phyloP scores from a whole-genome alignment of 139 green algal genomes.

The Auxenochlorella pyrenoidosa region DNA sequence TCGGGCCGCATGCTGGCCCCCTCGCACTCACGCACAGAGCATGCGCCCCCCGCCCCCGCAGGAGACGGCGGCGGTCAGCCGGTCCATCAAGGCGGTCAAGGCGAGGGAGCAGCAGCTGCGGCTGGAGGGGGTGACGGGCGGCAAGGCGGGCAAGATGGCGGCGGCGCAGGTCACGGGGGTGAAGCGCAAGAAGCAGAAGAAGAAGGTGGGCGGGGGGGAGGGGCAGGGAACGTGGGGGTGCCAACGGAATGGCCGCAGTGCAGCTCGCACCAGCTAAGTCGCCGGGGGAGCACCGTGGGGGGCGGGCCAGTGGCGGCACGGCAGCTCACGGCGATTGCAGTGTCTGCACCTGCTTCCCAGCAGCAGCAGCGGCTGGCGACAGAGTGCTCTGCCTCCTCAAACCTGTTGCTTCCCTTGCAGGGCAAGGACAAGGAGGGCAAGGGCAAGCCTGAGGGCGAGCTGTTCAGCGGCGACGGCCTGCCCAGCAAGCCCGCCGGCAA shows the following conservation, averaged over 20 bases:
- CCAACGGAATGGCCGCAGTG: too few species aligned
- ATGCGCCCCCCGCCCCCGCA: not conserved
- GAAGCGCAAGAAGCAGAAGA: slow-evolving; percentile 58
- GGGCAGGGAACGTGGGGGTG: too few species aligned
- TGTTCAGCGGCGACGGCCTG: slow-evolving; percentile 54
- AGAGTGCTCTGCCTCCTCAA: not conserved
- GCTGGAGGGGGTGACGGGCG: slow-evolving; percentile 66
- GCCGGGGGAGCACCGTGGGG: too few species aligned
- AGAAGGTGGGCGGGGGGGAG: slow-evolving; percentile 9
- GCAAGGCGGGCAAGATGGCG: slow-evolving; percentile 70
- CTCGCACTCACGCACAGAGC: too few species aligned
- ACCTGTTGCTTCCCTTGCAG: not conserved
- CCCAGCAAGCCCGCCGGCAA: not conserved
- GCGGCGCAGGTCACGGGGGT: slow-evolving; percentile 54
- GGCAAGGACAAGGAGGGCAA: not conserved
- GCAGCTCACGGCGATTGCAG: too few species aligned
- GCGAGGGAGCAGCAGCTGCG: slow-evolving; percentile 58
- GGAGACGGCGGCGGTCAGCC: slow-evolving; percentile 54
- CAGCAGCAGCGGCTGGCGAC: too few species aligned
- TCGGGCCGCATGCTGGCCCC: too few species aligned
- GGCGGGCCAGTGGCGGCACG: too few species aligned
- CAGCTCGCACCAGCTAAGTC: too few species aligned
- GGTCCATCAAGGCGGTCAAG: slow-evolving; percentile 63
- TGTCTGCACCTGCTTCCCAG: too few species aligned
- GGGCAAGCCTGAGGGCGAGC: not conserved